Conservation (phyloP, 257 asterid species). For the Ballota nigra region DNA sequence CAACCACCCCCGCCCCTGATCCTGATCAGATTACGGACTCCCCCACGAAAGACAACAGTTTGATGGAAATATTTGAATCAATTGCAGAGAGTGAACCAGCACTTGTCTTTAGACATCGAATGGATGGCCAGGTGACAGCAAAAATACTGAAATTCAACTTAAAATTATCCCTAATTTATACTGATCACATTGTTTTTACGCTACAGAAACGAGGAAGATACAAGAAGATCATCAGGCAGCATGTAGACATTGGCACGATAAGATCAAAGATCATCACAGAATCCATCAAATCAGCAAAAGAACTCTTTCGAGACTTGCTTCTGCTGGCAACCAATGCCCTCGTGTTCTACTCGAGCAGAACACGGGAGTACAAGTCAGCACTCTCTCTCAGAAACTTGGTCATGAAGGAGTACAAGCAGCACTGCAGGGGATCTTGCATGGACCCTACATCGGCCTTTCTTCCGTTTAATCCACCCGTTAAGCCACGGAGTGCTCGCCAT, state of each 20-base stretch:
- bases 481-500: slow-evolving; percentile 71
- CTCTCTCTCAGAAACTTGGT: slow-evolving; percentile 49
- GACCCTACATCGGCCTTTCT: slow-evolving; percentile 40
- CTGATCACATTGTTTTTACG: not conserved
- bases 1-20: slow-evolving; percentile 27
- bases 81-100: slow-evolving; percentile 58
- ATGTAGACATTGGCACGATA: slow-evolving; percentile 61
- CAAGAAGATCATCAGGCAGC: slow-evolving; percentile 59
- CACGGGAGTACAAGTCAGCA: slow-evolving; percentile 78
- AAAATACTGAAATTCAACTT: not conserved
- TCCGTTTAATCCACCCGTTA: slow-evolving; percentile 63
- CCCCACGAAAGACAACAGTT: slow-evolving; percentile 15
- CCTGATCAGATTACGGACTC: slow-evolving; percentile 27
- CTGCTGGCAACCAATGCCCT: slow-evolving; percentile 73
- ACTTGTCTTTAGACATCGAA: slow-evolving; percentile 62
- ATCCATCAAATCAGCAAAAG: slow-evolving; percentile 48
- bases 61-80: slow-evolving; percentile 52
- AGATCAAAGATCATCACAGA: slow-evolving; percentile 48
- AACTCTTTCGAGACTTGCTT: slow-evolving; percentile 75
- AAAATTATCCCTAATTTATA: not conserved
- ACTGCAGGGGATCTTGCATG: slow-evolving; percentile 30
- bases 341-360: slow-evolving; percentile 74
- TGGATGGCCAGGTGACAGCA: slow-evolving; percentile 73
- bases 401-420: slow-evolving; percentile 50
- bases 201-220: slow-evolving; percentile 79